Evolutionary conservation across 2,329 filamentous ascomycete genomes (phyloP), one percentile per base, ranked within the genome.

Genomic region (Scleromitrula shiraiana): DNA sequence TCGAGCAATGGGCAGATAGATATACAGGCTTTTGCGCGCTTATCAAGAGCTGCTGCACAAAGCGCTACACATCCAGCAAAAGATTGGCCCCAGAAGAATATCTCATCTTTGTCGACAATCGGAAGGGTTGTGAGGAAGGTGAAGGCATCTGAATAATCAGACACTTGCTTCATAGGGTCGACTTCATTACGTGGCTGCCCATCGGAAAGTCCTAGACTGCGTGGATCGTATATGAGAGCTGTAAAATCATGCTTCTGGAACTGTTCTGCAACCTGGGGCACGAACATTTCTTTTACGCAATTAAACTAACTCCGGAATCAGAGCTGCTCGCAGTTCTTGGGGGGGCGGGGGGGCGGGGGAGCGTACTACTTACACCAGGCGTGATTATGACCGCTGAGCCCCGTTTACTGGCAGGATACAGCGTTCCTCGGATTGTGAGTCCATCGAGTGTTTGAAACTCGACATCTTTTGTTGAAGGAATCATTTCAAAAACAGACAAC

Each of bases 361-460:
- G 19, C 17, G 24, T 7, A 41, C 17, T 30, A 49, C 50, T 32
- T 51, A 60, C 59, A 3, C 57, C 56, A 12, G 53, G 56, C 8
- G 56, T 46, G n/a, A 60, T 48, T 20, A 60, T 51, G n/a, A 61
- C 50, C 2, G 51, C 56, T 26, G 58, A 56, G 2, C 53, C 50
- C 14, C 33, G 38, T 36, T 39, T 32, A 5, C 23, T 38, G 5
- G 62, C 64, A 17, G 62, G 58, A 50, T 63, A 72, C 7, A 71
- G 54, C 50, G 56, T 58, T 10, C 68, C 70, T 7, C 63, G 56
- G 4, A 72, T 51, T 4, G 58, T 66, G 4, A 68, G 36, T 6
- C 67, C 67, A 54, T 71, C 68, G 2, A 69, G 40, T 6, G 69
- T 70, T 35, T 64, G 62, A 58, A 70, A 69, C 49, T 69, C 64